Base-by-base conservation (phyloP, 106 monocot species). In the Acorus calamus region DNA sequence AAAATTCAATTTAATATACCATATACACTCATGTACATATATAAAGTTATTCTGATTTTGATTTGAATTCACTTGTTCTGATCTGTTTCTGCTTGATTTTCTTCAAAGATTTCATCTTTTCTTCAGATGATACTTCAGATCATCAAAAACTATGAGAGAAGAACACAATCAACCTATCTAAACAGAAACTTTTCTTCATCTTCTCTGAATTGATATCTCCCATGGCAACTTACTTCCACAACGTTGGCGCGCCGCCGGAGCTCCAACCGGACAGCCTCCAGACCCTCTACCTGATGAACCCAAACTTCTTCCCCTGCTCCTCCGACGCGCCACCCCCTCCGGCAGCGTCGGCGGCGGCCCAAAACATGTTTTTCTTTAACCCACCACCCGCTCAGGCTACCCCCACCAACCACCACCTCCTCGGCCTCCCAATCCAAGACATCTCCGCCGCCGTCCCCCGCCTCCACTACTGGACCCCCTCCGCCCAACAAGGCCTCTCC, bases 271-370 rank as follows among this genome's bases (percentile, higher is more conserved):
- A 71, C 5, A 68, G 59, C 46, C 56, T 81, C 46, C 81, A 81
- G 46, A 81, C 81, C 2, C 72, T 81, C 52, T 81, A 73, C 60
- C 75, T 81, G 7, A 76, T 81, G 78, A 78, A 72, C 55, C 78
- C 71, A 3, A 55, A 65, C 12, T 71, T 52, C 71, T 28, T 28
- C 0, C 43, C 12, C 14, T 63, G 54, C 42, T 77, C 70, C 66
- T 46, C 51, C 4, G 71, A 64, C 42, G 59, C 58, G 4, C 8
- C 69, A 2, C 5, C 46, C 4, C 51, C 56, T 2, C n/a, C 69
- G 28, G 28, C 28, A 1, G 28, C 28, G 28, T 28, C 28, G 28
- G 28, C 28, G 28, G 42, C 61, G 11, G 14, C 6, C 43, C 9
- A 52, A 14, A 67, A 57, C 62, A 57, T 68, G 61, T 45, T 55